Evolutionary conservation across 1,139 yeast species (phyloP).

Genomic region (Magnusiomyces tetraspermus): DNA sequence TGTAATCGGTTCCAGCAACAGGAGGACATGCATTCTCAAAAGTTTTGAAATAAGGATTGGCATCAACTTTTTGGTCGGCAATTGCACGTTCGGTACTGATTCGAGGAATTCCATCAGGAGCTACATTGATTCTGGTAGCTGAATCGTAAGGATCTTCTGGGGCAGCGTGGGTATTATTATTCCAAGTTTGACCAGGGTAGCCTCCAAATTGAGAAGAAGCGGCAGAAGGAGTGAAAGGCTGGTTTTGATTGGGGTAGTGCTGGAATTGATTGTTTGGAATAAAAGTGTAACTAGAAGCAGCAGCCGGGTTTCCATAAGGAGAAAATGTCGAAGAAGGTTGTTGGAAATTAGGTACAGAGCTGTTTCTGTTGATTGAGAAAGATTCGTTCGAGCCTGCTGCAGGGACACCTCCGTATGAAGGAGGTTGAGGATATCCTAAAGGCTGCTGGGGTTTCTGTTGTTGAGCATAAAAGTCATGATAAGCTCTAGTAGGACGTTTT

Average conservation of each 20-base stretch:
- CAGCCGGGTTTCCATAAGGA: not conserved
- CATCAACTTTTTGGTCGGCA: constrained; percentile 41
- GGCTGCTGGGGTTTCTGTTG: constrained; percentile 2
- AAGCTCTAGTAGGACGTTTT: constrained; percentile 19
- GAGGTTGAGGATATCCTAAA: not conserved
- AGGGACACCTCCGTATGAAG: constrained; percentile 7
- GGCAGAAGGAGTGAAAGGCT: not conserved
- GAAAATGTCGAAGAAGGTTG: not conserved
- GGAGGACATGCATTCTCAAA: constrained; percentile 77
- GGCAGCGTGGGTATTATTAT: not conserved
- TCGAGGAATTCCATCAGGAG: constrained; percentile 34
- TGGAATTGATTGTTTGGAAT: not conserved
- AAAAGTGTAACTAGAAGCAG: not conserved
- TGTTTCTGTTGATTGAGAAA: not conserved
- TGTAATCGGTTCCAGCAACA: constrained; percentile 62
- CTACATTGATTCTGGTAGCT: not conserved
- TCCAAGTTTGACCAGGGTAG: not conserved
- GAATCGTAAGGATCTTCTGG: not conserved
- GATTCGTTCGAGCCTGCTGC: constrained; percentile 2
- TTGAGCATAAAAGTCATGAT: constrained; percentile 16
- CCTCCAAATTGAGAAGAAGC: not conserved
- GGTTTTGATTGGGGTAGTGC: not conserved
- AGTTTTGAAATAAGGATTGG: constrained; percentile 47
- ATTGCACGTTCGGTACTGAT: constrained; percentile 48
- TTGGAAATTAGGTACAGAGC: not conserved